Conservation (phyloP, 805 yeast genomes). For the Candida khao-thaluensis region DNA sequence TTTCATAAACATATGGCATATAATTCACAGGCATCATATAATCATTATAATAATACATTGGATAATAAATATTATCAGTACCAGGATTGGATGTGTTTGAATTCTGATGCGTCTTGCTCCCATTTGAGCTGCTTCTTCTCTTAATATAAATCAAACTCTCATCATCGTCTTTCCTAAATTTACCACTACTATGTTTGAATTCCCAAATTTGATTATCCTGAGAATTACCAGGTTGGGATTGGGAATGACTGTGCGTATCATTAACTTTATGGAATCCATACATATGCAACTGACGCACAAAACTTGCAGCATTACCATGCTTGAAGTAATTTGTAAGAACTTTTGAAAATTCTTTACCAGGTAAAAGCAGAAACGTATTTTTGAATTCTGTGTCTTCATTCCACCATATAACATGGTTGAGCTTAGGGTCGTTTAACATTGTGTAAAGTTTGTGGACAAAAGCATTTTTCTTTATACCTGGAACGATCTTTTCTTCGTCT, state of each 20-base stretch:
- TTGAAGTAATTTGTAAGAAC: conserved; percentile 76
- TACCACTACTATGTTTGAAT: conserved; percentile 53
- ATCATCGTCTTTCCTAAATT: conserved; percentile 49
- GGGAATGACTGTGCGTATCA: conserved; percentile 24
- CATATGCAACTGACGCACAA: conserved; percentile 94
- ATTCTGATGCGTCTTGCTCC: conserved; percentile 9
- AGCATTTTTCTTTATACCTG: conserved; percentile 48
- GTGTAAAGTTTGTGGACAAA: conserved; percentile 51
- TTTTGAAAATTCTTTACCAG: conserved; percentile 60
- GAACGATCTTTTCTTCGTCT: conserved; percentile 7
- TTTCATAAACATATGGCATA: conserved; percentile 13
- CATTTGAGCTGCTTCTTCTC: conserved; percentile 45
- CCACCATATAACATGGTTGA: conserved; percentile 45
- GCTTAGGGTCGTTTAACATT: conserved; percentile 36
- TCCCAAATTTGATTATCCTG: conserved; percentile 45
- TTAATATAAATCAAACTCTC: conserved; percentile 44
- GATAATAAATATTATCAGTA: conserved; percentile 6
- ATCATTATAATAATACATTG: conserved; percentile 14
- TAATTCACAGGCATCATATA: conserved; percentile 15
- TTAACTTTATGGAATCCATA: conserved; percentile 89
- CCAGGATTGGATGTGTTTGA: conserved; percentile 3
- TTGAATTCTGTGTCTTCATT: conserved; percentile 40
- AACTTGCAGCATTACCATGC: conserved; percentile 90
- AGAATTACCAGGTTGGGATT: conserved; percentile 21
- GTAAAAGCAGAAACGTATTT: conserved; percentile 62